phyloP scores from a whole-genome alignment of 495 filamentous ascomycete genomes.

The Aspergillus bertholletiae region DNA sequence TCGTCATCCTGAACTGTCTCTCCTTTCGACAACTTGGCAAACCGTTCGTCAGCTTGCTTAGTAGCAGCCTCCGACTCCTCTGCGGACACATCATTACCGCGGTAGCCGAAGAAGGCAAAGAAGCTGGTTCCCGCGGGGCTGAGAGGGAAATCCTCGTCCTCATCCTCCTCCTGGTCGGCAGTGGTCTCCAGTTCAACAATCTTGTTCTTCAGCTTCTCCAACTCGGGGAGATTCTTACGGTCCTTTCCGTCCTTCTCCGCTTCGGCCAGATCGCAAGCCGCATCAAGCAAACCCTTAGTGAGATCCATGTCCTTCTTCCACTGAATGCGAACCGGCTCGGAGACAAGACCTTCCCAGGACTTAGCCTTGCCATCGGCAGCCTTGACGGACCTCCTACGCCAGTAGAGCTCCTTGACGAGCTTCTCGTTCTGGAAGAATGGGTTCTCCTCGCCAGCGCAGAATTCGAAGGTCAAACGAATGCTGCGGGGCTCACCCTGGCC shows the following conservation, averaged over 20 bases:
- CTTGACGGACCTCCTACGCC: constrained; percentile 50
- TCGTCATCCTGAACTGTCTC: constrained; percentile 47
- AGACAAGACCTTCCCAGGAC: constrained; percentile 66
- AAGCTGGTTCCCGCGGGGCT: constrained; percentile 66
- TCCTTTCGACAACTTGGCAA: constrained; percentile 51
- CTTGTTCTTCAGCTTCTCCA: constrained; percentile 49
- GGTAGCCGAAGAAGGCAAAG: constrained; percentile 84
- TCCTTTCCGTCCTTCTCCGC: constrained; percentile 53
- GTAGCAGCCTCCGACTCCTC: constrained; percentile 61
- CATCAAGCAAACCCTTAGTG: constrained; percentile 72
- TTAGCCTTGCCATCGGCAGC: constrained; percentile 48
- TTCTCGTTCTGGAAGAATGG: constrained; percentile 68
- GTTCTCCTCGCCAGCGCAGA: constrained; percentile 54
- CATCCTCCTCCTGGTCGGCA: constrained; percentile 25
- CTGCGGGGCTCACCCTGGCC: constrained; percentile 48
- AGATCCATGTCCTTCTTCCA: constrained; percentile 87
- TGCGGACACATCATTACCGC: constrained; percentile 59
- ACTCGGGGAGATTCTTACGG: constrained; percentile 44
- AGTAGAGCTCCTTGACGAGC: constrained; percentile 88
- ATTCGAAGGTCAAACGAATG: constrained; percentile 42
- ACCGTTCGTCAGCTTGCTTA: constrained; percentile 55
- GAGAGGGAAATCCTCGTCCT: constrained; percentile 54
- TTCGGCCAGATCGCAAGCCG: constrained; percentile 64
- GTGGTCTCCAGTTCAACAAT: constrained; percentile 27
- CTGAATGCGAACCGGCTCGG: constrained; percentile 77